A percentile compares a stretch with the other conserved stretches of the same genome.
Conservation (phyloP, 78 protist species). For the Dictyostelium discoideum region dicty_2.7 NC_007089.4:468501-469000, state of each 20-base stretch:
- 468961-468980: not conserved
- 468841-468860: not conserved
- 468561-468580: not conserved
- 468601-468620: not conserved
- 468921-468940: not conserved
- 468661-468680: not conserved
- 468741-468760: not conserved
- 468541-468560: too few species aligned
- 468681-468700: not conserved
- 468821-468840: conserved; percentile 1
- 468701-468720: not conserved
- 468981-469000: not conserved
- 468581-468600: not conserved
- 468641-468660: not conserved
- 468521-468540: not conserved
- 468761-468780: not conserved
- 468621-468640: conserved; percentile 3
- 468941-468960: not conserved
- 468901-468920: not conserved
- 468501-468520: not conserved
- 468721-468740: not conserved
- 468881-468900: not conserved
- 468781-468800: not conserved
- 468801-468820: not conserved
- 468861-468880: not conserved